Percentiles rank a stretch among this genome's conserved stretches.
Conservation (phyloP, 805 yeast species). For the Wickerhamiella galacta region DNA sequence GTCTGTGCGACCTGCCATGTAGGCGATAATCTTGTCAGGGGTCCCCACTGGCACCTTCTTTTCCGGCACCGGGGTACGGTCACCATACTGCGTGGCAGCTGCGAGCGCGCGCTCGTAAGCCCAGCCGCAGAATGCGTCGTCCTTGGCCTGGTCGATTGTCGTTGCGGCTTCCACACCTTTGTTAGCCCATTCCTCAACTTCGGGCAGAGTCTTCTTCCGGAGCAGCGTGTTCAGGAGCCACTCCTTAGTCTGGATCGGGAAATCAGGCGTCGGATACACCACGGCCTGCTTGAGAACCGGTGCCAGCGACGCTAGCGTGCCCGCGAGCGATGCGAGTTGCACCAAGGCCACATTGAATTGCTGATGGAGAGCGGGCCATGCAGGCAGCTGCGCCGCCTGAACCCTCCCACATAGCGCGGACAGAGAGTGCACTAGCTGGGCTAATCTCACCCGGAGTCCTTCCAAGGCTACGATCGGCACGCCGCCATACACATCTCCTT, state of each 20-base stretch:
- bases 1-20: too few relatives aligned
- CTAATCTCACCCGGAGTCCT: constrained; percentile 13
- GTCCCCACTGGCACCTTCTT: too few relatives aligned
- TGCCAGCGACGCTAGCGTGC: constrained; percentile 44
- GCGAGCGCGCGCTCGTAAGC: constrained; percentile 41
- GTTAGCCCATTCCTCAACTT: constrained; percentile 72
- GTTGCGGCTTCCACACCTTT: constrained; percentile 20
- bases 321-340: constrained; percentile 64
- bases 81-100: too few relatives aligned
- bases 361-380: constrained; percentile 56
- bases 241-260: constrained; percentile 74
- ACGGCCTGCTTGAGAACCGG: constrained; percentile 48
- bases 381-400: constrained; percentile 29
- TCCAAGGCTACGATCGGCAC: constrained; percentile 13
- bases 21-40: too few relatives aligned
- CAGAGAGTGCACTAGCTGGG: constrained; percentile 38
- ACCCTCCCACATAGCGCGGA: constrained; percentile 39
- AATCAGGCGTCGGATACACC: constrained; percentile 67
- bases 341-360: constrained; percentile 73
- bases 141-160: constrained; percentile 20
- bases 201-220: constrained; percentile 79
- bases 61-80: too few relatives aligned
- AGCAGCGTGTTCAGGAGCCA: constrained; percentile 68
- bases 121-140: constrained; percentile 53
- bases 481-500: constrained; percentile 13